Percentiles rank a stretch among this genome's conserved stretches.
Conservation (phyloP, 2,329 filamentous ascomycete species). For the Pezizomycotina sp. region DNA sequence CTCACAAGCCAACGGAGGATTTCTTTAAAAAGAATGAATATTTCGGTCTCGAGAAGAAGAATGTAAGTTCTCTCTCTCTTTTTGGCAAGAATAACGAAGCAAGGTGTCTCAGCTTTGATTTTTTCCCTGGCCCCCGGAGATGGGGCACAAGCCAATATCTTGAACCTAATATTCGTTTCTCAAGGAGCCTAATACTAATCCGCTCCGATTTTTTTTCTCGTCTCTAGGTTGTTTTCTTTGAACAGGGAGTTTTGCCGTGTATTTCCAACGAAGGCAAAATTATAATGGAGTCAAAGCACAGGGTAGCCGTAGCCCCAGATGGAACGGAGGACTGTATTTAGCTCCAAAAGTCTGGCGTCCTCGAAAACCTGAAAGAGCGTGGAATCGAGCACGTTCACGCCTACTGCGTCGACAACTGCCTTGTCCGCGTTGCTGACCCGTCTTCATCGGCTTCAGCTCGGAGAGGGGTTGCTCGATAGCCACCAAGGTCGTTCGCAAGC, state of each 20-base stretch:
- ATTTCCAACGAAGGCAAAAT: conserved; percentile 98
- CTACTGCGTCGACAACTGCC: conserved; percentile 97
- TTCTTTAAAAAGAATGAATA: conserved; percentile 83
- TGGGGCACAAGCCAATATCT: too few relatives aligned
- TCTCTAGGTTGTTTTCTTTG: conserved; percentile 49
- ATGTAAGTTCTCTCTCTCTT: conserved; percentile 38
- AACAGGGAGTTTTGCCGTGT: conserved; percentile 91
- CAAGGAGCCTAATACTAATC: background rate
- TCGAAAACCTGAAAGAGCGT: conserved; percentile 73
- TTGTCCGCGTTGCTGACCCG: conserved; percentile 98
- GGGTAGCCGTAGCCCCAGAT: conserved; percentile 85
- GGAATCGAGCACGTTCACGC: conserved; percentile 90
- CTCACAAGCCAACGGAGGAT: conserved; percentile 73
- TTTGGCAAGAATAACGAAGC: background rate
- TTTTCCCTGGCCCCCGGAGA: too few relatives aligned
- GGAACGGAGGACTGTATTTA: conserved; percentile 96
- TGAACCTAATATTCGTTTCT: too few relatives aligned
- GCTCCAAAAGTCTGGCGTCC: conserved; percentile 68
- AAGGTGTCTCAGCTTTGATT: too few relatives aligned
- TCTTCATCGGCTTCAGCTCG: conserved; percentile 87
- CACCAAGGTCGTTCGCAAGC: conserved; percentile 98
- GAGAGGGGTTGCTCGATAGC: conserved; percentile 82
- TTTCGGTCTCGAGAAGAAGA: conserved; percentile 73
- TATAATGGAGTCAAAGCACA: conserved; percentile 73
- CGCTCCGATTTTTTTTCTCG: background rate